Conservation (phyloP, 352 stramenopile genomes). For the Pythium sp. region DNA sequence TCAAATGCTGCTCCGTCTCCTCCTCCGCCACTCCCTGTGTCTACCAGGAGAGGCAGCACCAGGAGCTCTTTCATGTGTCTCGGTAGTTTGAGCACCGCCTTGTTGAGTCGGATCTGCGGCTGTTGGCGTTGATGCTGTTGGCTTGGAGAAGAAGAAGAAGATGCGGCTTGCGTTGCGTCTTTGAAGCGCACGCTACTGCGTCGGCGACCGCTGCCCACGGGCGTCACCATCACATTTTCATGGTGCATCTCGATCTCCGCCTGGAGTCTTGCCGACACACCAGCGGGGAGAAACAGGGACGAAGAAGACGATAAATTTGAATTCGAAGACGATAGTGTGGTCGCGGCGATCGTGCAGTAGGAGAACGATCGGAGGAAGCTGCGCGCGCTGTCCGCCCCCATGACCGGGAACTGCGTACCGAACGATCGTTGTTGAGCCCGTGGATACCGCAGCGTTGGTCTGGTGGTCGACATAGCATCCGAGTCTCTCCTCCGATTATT, state of each 20-base stretch:
- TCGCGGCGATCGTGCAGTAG: slow-evolving; percentile 42
- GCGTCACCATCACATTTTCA: slow-evolving; percentile 2
- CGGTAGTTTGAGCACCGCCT: slow-evolving; percentile 31
- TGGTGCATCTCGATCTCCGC: slow-evolving; percentile 2
- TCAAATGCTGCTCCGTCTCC: slow-evolving; percentile 10
- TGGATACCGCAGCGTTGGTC: background rate
- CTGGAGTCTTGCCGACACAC: background rate
- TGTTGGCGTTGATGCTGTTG: slow-evolving; percentile 4
- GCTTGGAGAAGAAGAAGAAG: background rate
- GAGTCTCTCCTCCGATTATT: background rate
- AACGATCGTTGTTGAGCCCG: slow-evolving; percentile 9
- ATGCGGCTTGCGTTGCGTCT: background rate
- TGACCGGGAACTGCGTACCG: slow-evolving; percentile 32
- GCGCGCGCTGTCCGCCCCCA: background rate
- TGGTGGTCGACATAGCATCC: background rate
- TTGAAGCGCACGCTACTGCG: slow-evolving; percentile 17
- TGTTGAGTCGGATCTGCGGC: slow-evolving; percentile 28
- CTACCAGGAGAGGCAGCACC: slow-evolving; percentile 17
- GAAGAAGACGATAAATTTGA: background rate
- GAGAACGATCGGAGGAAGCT: slow-evolving; percentile 35
- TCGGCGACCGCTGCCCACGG: slow-evolving; percentile 29
- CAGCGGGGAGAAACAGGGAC: slow-evolving; percentile 19
- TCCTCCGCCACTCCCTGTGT: background rate
- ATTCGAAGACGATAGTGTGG: slow-evolving; percentile 2
- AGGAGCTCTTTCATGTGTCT: slow-evolving; percentile 32